Evolutionary conservation across 2,329 filamentous ascomycete species (phyloP).

Genomic region (Tolypocladium tundrense): DNA sequence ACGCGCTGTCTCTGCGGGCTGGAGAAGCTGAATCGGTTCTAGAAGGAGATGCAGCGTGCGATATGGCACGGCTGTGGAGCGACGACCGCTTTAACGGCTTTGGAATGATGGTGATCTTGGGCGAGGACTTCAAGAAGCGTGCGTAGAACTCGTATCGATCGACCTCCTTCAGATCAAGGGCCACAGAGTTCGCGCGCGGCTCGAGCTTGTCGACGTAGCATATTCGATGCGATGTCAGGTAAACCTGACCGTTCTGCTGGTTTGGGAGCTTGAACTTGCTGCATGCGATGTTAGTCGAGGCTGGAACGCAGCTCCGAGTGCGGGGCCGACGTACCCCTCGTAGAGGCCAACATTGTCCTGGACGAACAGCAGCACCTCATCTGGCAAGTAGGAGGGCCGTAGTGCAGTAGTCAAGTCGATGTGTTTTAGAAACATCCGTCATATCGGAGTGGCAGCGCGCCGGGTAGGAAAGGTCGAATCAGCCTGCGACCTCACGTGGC

Average conservation of each 20-base stretch:
- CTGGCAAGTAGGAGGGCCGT: slow-evolving; percentile 81
- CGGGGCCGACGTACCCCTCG: slow-evolving; percentile 62
- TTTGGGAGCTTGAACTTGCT: slow-evolving; percentile 93
- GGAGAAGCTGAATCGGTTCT: slow-evolving; percentile 38
- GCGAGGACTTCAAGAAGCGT: slow-evolving; percentile 87
- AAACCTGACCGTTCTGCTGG: slow-evolving; percentile 92
- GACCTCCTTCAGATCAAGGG: slow-evolving; percentile 81
- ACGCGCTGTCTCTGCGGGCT: slow-evolving; percentile 30
- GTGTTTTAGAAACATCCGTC: slow-evolving; percentile 94
- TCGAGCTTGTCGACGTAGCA: slow-evolving; percentile 91
- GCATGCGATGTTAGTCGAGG: slow-evolving; percentile 3
- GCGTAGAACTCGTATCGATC: slow-evolving; percentile 88
- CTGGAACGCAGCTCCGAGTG: background rate
- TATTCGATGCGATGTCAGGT: slow-evolving; percentile 87
- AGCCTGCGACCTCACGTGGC: background rate
- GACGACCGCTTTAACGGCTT: slow-evolving; percentile 63
- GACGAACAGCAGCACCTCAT: slow-evolving; percentile 91
- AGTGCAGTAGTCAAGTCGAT: slow-evolving; percentile 94
- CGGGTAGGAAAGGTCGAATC: slow-evolving; percentile 1
- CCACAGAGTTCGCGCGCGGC: slow-evolving; percentile 73
- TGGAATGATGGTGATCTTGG: slow-evolving; percentile 82
- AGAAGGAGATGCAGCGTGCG: slow-evolving; percentile 33
- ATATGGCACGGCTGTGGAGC: slow-evolving; percentile 42
- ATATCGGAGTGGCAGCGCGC: slow-evolving; percentile 25
- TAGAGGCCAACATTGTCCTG: slow-evolving; percentile 97